Evolutionary conservation across 805 yeast genomes (phyloP).

Genomic region (Candida arabinofermentans): DNA sequence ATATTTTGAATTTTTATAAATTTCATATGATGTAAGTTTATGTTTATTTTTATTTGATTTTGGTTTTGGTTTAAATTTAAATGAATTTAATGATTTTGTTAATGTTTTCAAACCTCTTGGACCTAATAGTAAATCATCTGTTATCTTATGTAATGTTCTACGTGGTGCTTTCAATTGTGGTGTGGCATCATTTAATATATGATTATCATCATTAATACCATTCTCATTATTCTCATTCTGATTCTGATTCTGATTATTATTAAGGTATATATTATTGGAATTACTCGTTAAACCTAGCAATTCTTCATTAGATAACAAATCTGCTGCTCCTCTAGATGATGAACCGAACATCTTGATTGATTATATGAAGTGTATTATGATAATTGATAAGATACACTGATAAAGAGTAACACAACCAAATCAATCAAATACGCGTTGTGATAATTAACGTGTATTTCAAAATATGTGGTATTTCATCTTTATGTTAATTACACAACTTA

Average conservation of each 20-base stretch:
- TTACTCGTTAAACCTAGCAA: conserved; percentile 25
- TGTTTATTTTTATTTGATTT: conserved; percentile 13
- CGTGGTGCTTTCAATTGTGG: conserved; percentile 18
- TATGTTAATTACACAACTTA: no score
- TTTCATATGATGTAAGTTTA: conserved; percentile 25
- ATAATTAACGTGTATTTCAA: no score
- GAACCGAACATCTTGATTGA: no score
- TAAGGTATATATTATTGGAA: background rate
- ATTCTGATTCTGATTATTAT: background rate
- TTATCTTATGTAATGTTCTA: conserved; percentile 41
- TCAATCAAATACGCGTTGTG: no score
- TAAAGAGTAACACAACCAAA: no score
- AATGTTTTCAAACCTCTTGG: conserved; percentile 56
- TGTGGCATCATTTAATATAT: background rate
- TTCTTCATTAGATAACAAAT: conserved; percentile 24
- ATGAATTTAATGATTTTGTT: conserved; percentile 32
- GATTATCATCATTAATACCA: background rate
- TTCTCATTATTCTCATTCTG: background rate
- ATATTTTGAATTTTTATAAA: conserved; percentile 14
- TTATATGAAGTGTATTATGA: no score
- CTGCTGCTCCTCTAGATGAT: no score
- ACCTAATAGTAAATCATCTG: conserved; percentile 46
- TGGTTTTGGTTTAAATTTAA: conserved; percentile 30
- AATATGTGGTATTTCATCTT: no score
- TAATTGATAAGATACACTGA: no score